phyloP scores from a whole-genome alignment of 257 asterid species.

The Leptodermis oblonga region DNA sequence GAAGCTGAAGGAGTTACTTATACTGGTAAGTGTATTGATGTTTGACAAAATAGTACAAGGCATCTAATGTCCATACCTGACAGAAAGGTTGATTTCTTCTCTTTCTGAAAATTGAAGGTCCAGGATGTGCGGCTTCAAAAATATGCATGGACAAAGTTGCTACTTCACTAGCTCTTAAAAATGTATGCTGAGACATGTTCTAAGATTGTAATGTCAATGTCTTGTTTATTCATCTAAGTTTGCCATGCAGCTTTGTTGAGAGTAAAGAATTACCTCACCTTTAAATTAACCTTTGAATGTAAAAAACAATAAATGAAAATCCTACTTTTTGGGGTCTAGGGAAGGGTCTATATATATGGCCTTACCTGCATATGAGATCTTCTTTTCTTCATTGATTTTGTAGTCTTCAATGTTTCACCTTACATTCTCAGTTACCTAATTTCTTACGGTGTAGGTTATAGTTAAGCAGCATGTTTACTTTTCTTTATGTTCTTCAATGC shows the following conservation, averaged over 20 bases:
- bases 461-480: background rate
- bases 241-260: background rate
- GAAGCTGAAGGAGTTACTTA: slow-evolving; percentile 70
- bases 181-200: slow-evolving; percentile 39
- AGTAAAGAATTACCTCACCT: background rate
- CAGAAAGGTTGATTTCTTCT: slow-evolving; percentile 24
- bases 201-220: background rate
- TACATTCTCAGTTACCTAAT: background rate
- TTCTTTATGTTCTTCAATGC: background rate
- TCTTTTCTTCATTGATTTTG: background rate
- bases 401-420: background rate
- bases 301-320: background rate
- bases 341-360: background rate
- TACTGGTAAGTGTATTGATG: slow-evolving; percentile 43
- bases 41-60: background rate
- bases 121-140: slow-evolving; percentile 66
- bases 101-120: slow-evolving; percentile 46
- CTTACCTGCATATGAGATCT: background rate
- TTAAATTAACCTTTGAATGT: background rate
- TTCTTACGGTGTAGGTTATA: background rate
- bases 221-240: background rate
- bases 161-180: slow-evolving; percentile 72
- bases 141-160: slow-evolving; percentile 90
- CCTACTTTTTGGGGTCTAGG: background rate
- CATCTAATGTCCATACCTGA: background rate